Conservation (phyloP, 768 basidiomycete genomes). For the Lactarius indigo region DNA sequence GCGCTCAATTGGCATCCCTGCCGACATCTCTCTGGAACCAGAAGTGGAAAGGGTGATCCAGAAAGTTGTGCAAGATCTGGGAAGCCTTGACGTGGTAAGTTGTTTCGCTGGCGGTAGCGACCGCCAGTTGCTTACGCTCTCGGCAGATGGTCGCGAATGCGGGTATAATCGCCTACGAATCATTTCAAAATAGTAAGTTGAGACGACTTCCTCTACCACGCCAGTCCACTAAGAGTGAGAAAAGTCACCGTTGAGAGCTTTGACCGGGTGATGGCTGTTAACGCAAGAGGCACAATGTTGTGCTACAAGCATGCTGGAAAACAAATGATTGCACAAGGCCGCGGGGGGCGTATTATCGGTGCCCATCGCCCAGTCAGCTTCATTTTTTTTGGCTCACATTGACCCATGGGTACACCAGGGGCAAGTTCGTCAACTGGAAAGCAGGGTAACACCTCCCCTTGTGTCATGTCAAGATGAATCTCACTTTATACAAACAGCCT, state of each 20-base stretch:
- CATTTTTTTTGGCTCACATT: neutral
- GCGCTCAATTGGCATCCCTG: neutral
- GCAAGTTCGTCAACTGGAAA: constrained; percentile 20
- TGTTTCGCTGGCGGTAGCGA: neutral
- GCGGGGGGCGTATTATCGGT: constrained; percentile 25
- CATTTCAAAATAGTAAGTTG: constrained; percentile 8
- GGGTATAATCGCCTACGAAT: neutral
- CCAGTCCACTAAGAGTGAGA: neutral
- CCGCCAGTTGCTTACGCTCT: neutral
- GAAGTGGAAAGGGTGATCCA: constrained; percentile 8
- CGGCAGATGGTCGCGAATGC: constrained; percentile 25
- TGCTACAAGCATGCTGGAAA: constrained; percentile 29
- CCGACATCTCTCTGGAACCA: constrained; percentile 17
- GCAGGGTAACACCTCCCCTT: constrained; percentile 2
- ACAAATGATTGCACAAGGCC: constrained; percentile 26
- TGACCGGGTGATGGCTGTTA: constrained; percentile 15
- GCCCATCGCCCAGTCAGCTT: neutral
- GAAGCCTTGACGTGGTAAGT: constrained; percentile 23
- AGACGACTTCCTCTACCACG: neutral
- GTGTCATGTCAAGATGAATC: neutral
- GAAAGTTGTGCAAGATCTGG: constrained; percentile 9
- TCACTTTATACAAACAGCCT: neutral
- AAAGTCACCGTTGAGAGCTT: constrained; percentile 5
- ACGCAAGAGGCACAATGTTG: constrained; percentile 24
- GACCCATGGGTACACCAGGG: neutral